phyloP scores from a whole-genome alignment of 208 protist genomes.

The Trichomonas vaginalis region DNA sequence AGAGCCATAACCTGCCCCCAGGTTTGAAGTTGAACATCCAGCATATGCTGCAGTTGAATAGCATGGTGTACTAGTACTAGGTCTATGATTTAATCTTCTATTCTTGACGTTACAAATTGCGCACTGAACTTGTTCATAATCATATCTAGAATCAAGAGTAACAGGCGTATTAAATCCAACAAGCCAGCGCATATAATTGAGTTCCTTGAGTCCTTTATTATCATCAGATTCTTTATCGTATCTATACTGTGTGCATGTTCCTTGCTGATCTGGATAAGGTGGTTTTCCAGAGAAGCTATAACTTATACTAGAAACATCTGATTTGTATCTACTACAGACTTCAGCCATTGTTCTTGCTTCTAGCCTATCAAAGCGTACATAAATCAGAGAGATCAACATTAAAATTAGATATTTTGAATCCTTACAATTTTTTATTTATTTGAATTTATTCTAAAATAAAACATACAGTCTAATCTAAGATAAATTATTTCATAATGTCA shows the following conservation, averaged over 20 bases:
- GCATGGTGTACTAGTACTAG: too few species aligned
- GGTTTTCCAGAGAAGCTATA: too few species aligned
- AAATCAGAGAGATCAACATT: neutral
- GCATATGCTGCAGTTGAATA: too few species aligned
- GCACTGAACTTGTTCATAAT: neutral
- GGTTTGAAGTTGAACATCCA: neutral
- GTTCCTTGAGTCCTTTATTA: neutral
- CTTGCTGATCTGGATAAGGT: neutral
- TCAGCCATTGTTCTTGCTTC: neutral
- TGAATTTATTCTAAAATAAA: too few species aligned
- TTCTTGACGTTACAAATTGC: neutral
- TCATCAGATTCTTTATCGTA: neutral
- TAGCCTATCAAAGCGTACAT: neutral
- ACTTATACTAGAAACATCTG: too few species aligned
- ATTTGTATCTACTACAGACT: neutral
- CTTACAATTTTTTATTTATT: too few species aligned
- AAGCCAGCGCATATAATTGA: neutral
- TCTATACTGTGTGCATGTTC: neutral
- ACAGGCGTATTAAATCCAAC: neutral
- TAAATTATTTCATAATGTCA: too few species aligned
- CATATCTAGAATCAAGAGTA: neutral
- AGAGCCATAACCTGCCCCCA: neutral
- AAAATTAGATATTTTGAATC: too few species aligned
- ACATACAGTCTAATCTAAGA: too few species aligned
- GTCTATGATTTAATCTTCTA: neutral